Conservation (phyloP, 257 asterid genomes). For the Solanum appendiculatum region DNA sequence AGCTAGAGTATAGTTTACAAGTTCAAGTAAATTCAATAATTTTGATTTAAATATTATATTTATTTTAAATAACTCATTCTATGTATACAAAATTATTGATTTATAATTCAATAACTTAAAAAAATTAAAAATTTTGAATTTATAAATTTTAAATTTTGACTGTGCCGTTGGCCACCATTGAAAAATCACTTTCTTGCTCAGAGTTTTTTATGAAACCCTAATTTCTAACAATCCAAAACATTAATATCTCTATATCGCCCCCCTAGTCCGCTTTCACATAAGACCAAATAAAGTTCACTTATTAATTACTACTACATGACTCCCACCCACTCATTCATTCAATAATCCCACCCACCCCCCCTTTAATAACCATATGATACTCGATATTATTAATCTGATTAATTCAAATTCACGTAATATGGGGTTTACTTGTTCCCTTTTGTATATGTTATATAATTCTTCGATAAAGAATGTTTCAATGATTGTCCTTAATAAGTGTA, state of each 20-base stretch:
- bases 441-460: not conserved
- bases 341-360: not conserved
- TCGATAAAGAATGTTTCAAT: not conserved
- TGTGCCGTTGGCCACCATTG: accelerated
- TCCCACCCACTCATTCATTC: slow-evolving; percentile 30
- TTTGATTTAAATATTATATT: too few species aligned
- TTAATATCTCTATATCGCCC: slow-evolving; percentile 37
- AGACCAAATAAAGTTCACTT: slow-evolving; percentile 7
- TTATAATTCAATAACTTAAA: not conserved
- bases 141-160: not conserved
- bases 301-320: slow-evolving; percentile 12
- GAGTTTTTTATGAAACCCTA: not conserved
- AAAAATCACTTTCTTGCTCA: not conserved
- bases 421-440: not conserved
- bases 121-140: not conserved
- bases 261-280: slow-evolving; percentile 50
- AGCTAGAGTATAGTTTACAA: too few species aligned
- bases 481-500: not conserved
- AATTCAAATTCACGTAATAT: accelerated
- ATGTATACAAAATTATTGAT: not conserved
- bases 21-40: too few species aligned
- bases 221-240: slow-evolving; percentile 37
- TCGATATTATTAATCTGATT: not conserved
- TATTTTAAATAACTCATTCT: too few species aligned
- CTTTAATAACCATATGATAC: not conserved